Percentiles rank a stretch among this genome's conserved stretches.
Evolutionary conservation across 2,329 filamentous ascomycete genomes (phyloP).

Genomic region (Penicillium sp.): DNA sequence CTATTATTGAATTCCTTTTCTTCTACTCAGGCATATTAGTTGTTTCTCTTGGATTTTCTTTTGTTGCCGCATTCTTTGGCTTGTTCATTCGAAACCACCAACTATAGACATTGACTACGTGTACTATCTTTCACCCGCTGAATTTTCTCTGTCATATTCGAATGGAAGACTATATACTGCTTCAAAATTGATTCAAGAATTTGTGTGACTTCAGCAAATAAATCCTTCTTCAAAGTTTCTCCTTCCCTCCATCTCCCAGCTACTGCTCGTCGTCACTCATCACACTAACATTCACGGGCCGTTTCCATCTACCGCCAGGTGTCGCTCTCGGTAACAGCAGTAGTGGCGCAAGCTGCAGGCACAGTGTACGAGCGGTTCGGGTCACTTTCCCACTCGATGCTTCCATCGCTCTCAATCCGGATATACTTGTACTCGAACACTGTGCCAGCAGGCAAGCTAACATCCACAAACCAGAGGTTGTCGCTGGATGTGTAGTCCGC

Average conservation of each 20-base stretch:
- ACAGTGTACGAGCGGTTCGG: conserved; percentile 52
- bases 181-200: not conserved
- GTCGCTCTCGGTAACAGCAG: conserved; percentile 44
- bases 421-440: conserved; percentile 73
- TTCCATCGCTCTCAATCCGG: conserved; percentile 60
- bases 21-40: conserved; percentile 15
- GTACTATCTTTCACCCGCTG: not conserved
- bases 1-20: not conserved
- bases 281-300: not conserved
- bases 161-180: not conserved
- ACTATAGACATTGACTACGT: conserved; percentile 13
- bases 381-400: conserved; percentile 69
- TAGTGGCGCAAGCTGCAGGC: conserved; percentile 44
- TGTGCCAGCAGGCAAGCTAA: conserved; percentile 62
- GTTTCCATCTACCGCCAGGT: conserved; percentile 41
- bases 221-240: not conserved
- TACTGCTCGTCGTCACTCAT: not conserved
- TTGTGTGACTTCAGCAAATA: not conserved
- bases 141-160: not conserved
- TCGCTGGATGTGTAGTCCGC: conserved; percentile 64
- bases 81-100: conserved; percentile 30
- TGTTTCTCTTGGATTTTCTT: conserved; percentile 27
- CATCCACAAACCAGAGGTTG: conserved; percentile 65
- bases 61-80: conserved; percentile 28
- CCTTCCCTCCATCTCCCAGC: not conserved